Evolutionary conservation across 345 rosid species (phyloP), one percentile per base, ranked within the genome.

Genomic region (Salix brachista): DNA sequence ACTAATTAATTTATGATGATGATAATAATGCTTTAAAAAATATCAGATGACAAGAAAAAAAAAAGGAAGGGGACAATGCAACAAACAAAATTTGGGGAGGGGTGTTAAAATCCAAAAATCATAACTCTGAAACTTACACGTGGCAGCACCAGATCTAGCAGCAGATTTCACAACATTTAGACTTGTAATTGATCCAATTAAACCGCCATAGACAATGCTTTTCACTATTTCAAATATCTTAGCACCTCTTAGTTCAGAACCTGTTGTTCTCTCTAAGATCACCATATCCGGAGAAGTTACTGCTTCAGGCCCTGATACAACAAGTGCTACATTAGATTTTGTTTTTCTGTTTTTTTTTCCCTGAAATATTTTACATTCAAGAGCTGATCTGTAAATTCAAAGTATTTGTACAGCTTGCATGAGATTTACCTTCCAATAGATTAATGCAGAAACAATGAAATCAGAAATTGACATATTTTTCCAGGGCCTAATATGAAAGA

Each of bases 161-260:
- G 83, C 83, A 75, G 83, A 75, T 50, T 73, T 70, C 72, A 80
- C 83, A 19, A 75, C 61, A 30, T 54, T 44, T 54, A 80, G 69
- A 71, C 83, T 71, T 52, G 73, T 65, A 58, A 80, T 66, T 39
- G 79, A 75, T 75, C 75, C 83, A 37, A 17, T 42, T 18, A 80
- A 75, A 36, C 83, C 83, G 44, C 83, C 79, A n/a, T 71, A 80
- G 1, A 75, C 79, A 37, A 71, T 80, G 79, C 79, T 75, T 77
- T 80, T 80, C n/a, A 75, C 11, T 44, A 71, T 80, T 65, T 80
- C 83, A 68, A 23, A 16, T 23, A 28, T 54, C 26, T 32, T 21
- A 3, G 68, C 72, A 52, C 28, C 41, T 65, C 73, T 28, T 65
- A 61, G 28, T 50, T 36, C 66, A 42, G 44, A 17, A 44, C 14